Base-by-base conservation (phyloP, 768 basidiomycete genomes). In the Mycena albidolilacea region DNA sequence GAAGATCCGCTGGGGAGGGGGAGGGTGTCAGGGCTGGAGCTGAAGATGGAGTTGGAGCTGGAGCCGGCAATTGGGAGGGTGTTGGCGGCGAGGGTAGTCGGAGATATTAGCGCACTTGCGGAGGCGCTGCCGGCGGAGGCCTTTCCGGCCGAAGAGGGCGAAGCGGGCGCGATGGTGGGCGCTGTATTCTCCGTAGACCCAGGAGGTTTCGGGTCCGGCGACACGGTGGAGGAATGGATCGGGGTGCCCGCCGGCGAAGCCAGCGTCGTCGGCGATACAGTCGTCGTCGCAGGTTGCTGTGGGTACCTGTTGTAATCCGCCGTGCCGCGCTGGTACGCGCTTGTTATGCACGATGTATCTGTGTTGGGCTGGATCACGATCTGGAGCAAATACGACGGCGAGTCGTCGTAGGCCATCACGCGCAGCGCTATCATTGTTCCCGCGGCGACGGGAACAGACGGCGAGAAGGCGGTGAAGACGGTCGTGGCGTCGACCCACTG, bases 341-440 rank as follows among this genome's bases (percentile, higher is more conserved):
- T 19, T 7, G 63, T 64, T 14, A 64, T 64, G 44, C 63, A 64
- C 35, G 63, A 64, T 3, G 17, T 21, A 35, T 64, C 46, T 30
- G 48, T 64, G 48, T 64, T 64, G 15, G 63, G 63, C 48, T 64
- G 63, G 23, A 64, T 35, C 7, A 44, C 5, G 10, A 64, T 48
- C 15, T 48, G 17, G 37, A n/a, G 6, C 3, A 64, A 48, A 10
- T 17, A 64, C 3, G 46, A 50, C 17, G 30, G 15, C n/a, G 35
- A 7, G 19, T 35, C 5, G 63, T 64, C 48, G 46, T 52, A 64
- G 19, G 14, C 46, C 35, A 50, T 12, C 7, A 64, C 37, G 1
- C 4, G 11, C 19, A 64, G 63, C 12, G 63, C 63, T 1, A 64
- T 37, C 63, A 64, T 48, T 15, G 63, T 46, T 12, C 63, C 44